These are phyloP conservation scores for Orbilia ellipsospora DNA, from an alignment of 2,329 filamentous ascomycete genomes.

Conservation along the genomic window DNA sequence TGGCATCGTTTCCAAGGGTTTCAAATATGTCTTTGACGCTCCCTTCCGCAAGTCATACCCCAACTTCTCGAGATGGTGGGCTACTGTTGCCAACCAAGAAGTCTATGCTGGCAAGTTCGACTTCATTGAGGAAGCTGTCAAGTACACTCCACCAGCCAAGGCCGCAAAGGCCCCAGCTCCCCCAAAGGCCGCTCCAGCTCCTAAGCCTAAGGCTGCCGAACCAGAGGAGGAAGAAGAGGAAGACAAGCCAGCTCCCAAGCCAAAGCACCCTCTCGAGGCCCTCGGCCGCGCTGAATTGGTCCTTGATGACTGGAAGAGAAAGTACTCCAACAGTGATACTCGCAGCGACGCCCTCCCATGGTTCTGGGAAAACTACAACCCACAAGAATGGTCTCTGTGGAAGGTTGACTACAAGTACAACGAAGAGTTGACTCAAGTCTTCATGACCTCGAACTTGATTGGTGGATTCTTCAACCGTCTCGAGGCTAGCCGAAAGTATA, in stretches of 20 bases:
- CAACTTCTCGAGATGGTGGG: slow-evolving; percentile 91
- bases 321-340: slow-evolving; percentile 96
- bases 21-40: slow-evolving; percentile 95
- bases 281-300: slow-evolving; percentile 82
- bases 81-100: slow-evolving; percentile 91
- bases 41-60: slow-evolving; percentile 84
- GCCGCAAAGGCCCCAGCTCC: slow-evolving; percentile 69
- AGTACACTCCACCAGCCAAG: slow-evolving; percentile 71
- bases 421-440: slow-evolving; percentile 93
- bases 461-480: slow-evolving; percentile 98
- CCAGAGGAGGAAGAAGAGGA: slow-evolving; percentile 68
- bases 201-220: slow-evolving; percentile 64
- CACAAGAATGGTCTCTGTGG: slow-evolving; percentile 97
- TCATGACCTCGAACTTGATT: slow-evolving; percentile 99
- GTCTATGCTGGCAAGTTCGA: slow-evolving; percentile 81
- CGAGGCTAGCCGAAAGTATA: slow-evolving; percentile 96
- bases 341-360: slow-evolving; percentile 84
- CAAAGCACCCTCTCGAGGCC: slow-evolving; percentile 94
- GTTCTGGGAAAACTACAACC: slow-evolving; percentile 98
- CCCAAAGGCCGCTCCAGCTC: slow-evolving; percentile 63
- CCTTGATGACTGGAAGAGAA: slow-evolving; percentile 98
- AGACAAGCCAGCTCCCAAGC: slow-evolving; percentile 75
- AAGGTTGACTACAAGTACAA: slow-evolving; percentile 98
- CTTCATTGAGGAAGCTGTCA: slow-evolving; percentile 83
- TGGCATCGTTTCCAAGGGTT: slow-evolving; percentile 83